Evolutionary conservation across 2,329 filamentous ascomycete species (phyloP).

Genomic region (Fusarium clavum): DNA sequence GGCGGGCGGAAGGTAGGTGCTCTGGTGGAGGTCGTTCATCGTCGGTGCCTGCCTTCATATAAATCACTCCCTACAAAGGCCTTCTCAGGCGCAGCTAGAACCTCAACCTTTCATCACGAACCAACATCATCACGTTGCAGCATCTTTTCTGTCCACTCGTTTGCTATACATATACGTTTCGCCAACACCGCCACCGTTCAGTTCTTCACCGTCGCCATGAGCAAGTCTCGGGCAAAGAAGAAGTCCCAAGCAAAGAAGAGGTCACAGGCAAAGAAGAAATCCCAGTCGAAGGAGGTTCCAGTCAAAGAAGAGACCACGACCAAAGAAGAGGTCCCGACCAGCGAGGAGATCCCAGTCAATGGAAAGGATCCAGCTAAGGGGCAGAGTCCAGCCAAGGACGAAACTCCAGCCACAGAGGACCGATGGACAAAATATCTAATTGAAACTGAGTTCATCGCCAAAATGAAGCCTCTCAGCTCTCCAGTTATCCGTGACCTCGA

Average conservation of each 20-base stretch:
- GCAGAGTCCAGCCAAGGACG: not conserved
- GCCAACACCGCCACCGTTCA: not conserved
- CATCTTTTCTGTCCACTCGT: not conserved
- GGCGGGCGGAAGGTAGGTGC: not conserved
- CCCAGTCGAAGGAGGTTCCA: not conserved
- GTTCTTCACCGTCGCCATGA: not conserved
- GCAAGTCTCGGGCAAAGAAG: not conserved
- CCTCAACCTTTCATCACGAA: not conserved
- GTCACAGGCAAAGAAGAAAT: not conserved
- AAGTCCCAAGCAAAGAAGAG: not conserved
- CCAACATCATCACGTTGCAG: not conserved
- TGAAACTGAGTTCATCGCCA: not conserved
- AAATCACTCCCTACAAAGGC: not conserved
- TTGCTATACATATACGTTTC: not conserved
- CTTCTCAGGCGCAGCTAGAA: not conserved
- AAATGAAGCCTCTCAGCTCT: not conserved
- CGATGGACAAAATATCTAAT: not conserved
- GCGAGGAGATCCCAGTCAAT: not conserved
- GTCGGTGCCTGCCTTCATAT: not conserved
- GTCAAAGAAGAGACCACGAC: not conserved
- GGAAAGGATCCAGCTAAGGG: not conserved
- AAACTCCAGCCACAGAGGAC: not conserved
- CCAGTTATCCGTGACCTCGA: not conserved
- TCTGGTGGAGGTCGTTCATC: not conserved
- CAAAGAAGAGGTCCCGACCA: too few relatives aligned